Base-by-base conservation (phyloP, 306 rosid genomes). In the Pachyrhizus erosus region DNA sequence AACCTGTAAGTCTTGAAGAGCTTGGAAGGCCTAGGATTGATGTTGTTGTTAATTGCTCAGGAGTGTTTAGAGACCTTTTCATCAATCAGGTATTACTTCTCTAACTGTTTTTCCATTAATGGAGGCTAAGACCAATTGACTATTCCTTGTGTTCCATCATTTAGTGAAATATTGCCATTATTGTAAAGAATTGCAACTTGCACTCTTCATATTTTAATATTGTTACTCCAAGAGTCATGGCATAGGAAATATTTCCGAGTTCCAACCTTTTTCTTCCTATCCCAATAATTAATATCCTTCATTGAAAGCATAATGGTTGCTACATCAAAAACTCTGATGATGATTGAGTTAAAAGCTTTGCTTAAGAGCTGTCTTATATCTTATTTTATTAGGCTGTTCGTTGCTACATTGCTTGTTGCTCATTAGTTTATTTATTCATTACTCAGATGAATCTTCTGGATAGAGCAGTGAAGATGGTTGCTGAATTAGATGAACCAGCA, bases 21-120 rank as follows among this genome's bases (percentile, higher is more conserved):
- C 99, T 96, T 20, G 97, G 97, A 85, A 89, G 99, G 92, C 99
- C 99, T 26, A 92, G 97, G 88, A 92, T 96, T 74, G 99, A 96
- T 80, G 99, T 96, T 4, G 98, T 96, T 21, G 98, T 93, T 61
- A 96, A 96, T 80, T 96, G 99, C 92, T 93, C 98, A 1, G 99
- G 99, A 42, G 99, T 96, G 43, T 96, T 96, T 87, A 91, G 99
- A 88, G 99, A 96, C 86, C 96, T 96, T 71, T 96, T 96, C 86
- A 93, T 96, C 91, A 96, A 93, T 79, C 99, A 96, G 98, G 99
- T 96, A 91, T 42, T 66, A 69, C 10, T 73, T 75, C 61, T 39
- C 39, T 45, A 5, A 0, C 76, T 81, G 5, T 33, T 76, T 80
- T 34, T 40, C 70, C 6, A 62, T 34, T 12, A 40, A 45, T 73